Evolutionary conservation across 1,139 yeast species (phyloP), one percentile per base, ranked within the genome.

Genomic region (Yamadazyma triangularis): DNA sequence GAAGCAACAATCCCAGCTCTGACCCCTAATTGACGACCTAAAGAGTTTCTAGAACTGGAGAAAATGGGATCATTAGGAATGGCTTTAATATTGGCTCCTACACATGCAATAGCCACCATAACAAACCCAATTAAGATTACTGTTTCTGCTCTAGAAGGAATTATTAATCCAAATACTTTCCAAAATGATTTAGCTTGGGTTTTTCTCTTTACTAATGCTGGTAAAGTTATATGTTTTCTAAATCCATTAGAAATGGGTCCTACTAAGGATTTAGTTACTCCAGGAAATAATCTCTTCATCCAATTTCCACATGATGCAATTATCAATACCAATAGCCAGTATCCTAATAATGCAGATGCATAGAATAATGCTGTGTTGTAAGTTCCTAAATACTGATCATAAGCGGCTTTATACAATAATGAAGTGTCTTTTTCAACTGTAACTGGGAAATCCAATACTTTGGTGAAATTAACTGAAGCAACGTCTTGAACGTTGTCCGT

Each of bases 271-370:
- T 47, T 49, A 13, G 47, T 40, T 5, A 51, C 26, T 1, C 46
- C 36, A 2, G 70, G 70, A 25, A 50, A 48, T 19, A 62, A 35
- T 4, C 46, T 16, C 28, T 47, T 53, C 12, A 56, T 42, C 73
- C 76, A 67, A 44, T 76, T 71, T 29, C 56, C 46, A 12, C 68
- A 25, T 3, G 61, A 58, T 4, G 70, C 67, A 19, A 65, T 20
- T 2, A 74, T 15, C 36, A 74, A 44, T 7, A 77, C 55, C 4
- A 66, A 32, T 1, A 58, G 64, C 78, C 80, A 74, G 43, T 62
- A 75, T 0, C 71, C 74, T 19, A 74, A 41, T 16, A 64, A 33
- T 3, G 67, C 78, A 14, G 64, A 51, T 8, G 82, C 81, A 41
- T 69, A 63, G 38, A 54, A 70, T 31, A 69, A 55, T 3, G 78